A percentile compares a stretch with the other conserved stretches of the same genome.
These are phyloP conservation scores for Coemansia sp. DNA, from an alignment of 192 early-diverging fungal genomes.

Conservation along the genomic window DNA sequence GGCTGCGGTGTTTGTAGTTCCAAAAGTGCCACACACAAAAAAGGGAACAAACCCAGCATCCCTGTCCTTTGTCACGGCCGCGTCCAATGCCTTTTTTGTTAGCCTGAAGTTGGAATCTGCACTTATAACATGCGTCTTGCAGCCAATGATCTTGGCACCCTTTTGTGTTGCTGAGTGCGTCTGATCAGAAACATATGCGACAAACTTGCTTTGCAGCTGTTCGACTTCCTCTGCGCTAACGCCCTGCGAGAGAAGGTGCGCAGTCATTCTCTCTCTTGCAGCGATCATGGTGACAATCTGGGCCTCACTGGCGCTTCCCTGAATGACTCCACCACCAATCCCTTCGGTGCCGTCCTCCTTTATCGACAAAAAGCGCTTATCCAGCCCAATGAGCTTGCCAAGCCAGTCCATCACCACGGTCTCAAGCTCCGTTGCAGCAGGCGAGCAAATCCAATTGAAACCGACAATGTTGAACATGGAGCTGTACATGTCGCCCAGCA, in stretches of 20 bases:
- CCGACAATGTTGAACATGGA: slow-evolving; percentile 58
- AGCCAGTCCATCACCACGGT: slow-evolving; percentile 65
- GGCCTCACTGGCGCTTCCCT: slow-evolving; percentile 63
- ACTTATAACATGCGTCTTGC: slow-evolving; percentile 32
- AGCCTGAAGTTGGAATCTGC: slow-evolving; percentile 48
- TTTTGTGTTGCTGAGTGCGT: slow-evolving; percentile 62
- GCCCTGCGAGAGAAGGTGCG: slow-evolving; percentile 23
- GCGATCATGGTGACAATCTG: slow-evolving; percentile 61
- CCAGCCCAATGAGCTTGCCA: slow-evolving; percentile 60
- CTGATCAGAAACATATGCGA: slow-evolving; percentile 65
- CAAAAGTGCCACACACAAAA: slow-evolving; percentile 64
- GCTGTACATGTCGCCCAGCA: slow-evolving; percentile 66
- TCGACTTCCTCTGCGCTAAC: slow-evolving; percentile 32
- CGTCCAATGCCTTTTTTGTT: slow-evolving; percentile 44
- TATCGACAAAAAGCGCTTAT: slow-evolving; percentile 54
- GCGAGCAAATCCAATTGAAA: slow-evolving; percentile 60
- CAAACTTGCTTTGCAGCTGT: slow-evolving; percentile 30
- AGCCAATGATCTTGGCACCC: slow-evolving; percentile 55
- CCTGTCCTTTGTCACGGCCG: slow-evolving; percentile 55
- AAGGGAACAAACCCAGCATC: slow-evolving; percentile 61
- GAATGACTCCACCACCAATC: slow-evolving; percentile 66
- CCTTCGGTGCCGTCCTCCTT: slow-evolving; percentile 50
- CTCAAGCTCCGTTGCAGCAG: slow-evolving; percentile 66
- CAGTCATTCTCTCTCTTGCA: slow-evolving; percentile 54
- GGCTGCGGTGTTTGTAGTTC: slow-evolving; percentile 61